phyloP scores from a whole-genome alignment of 1,139 yeast genomes.

The Hemisphaericaspora lyxosophila region DNA sequence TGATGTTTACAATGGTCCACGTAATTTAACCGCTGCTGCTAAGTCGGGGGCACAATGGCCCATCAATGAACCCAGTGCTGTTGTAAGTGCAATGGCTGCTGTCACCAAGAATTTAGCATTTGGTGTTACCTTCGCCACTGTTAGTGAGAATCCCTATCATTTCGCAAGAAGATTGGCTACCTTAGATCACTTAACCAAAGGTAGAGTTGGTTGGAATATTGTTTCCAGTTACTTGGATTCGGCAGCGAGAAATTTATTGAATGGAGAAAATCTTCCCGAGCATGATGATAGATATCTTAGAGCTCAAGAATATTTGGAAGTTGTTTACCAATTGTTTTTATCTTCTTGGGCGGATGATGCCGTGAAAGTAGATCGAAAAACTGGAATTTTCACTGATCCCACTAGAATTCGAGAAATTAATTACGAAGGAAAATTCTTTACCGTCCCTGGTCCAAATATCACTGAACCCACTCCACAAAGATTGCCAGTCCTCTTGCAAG shows the following conservation, averaged over 20 bases:
- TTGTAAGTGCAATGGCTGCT: constrained; percentile 41
- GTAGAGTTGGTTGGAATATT: constrained; percentile 48
- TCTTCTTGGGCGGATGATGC: constrained; percentile 50
- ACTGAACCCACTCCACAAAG: constrained; percentile 45
- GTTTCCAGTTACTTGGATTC: constrained; percentile 42
- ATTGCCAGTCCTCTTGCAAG: constrained; percentile 45
- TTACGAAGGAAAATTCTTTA: constrained; percentile 36
- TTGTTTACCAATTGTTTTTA: constrained; percentile 37
- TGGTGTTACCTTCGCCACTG: constrained; percentile 43
- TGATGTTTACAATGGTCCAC: constrained; percentile 41
- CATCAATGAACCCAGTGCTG: constrained; percentile 41
- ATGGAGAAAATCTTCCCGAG: constrained; percentile 36
- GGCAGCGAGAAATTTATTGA: constrained; percentile 39
- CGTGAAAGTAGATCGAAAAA: constrained; percentile 28
- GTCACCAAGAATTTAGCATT: constrained; percentile 39
- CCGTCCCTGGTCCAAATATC: constrained; percentile 44
- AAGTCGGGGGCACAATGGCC: constrained; percentile 44
- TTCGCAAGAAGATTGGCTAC: constrained; percentile 45
- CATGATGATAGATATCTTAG: constrained; percentile 41
- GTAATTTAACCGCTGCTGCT: constrained; percentile 34
- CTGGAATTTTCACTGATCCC: constrained; percentile 27
- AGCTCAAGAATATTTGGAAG: constrained; percentile 44
- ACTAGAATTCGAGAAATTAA: constrained; percentile 20
- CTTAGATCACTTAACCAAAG: constrained; percentile 42
- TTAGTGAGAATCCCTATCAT: constrained; percentile 46